phyloP scores from a whole-genome alignment of 2,329 filamentous ascomycete species.

The Colletotrichum abscissum region DNA sequence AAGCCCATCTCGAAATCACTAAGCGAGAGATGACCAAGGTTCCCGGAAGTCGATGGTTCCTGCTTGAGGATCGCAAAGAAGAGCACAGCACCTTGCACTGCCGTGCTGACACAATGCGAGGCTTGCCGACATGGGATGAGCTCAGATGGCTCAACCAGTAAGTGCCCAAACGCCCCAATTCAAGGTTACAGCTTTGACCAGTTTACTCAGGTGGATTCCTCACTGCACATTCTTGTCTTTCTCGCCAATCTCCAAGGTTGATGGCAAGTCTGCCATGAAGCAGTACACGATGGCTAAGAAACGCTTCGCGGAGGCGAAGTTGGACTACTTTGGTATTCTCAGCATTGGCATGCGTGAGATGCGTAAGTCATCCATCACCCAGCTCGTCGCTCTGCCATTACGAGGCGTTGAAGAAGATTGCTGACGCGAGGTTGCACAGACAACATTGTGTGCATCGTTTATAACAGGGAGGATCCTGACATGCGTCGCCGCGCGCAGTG shows the following conservation, averaged over 20 bases:
- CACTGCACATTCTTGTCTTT: slow-evolving; percentile 57
- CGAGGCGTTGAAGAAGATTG: neutral
- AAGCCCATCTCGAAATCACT: slow-evolving; percentile 34
- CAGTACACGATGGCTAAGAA: slow-evolving; percentile 49
- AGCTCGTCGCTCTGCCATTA: neutral
- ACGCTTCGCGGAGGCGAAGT: slow-evolving; percentile 47
- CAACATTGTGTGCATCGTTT: slow-evolving; percentile 66
- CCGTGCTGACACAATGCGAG: slow-evolving; percentile 38
- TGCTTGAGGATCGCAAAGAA: slow-evolving; percentile 34
- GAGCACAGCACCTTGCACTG: slow-evolving; percentile 44
- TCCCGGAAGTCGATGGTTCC: slow-evolving; percentile 23
- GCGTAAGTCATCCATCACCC: slow-evolving; percentile 39
- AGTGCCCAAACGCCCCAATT: neutral
- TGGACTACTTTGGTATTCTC: slow-evolving; percentile 55
- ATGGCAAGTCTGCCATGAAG: slow-evolving; percentile 51
- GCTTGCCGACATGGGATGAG: slow-evolving; percentile 50
- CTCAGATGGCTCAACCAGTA: slow-evolving; percentile 48
- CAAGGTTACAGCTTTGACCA: neutral
- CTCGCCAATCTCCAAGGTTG: slow-evolving; percentile 57
- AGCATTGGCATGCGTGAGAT: slow-evolving; percentile 56
- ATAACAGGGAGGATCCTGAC: slow-evolving; percentile 55
- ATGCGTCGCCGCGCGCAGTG: slow-evolving; percentile 45
- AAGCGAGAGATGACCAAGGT: slow-evolving; percentile 28
- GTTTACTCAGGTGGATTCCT: slow-evolving; percentile 47
- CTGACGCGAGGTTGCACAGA: slow-evolving; percentile 40